phyloP scores from a whole-genome alignment of 1,284 basidiomycete species.

The Amylostereum chailletii region DNA sequence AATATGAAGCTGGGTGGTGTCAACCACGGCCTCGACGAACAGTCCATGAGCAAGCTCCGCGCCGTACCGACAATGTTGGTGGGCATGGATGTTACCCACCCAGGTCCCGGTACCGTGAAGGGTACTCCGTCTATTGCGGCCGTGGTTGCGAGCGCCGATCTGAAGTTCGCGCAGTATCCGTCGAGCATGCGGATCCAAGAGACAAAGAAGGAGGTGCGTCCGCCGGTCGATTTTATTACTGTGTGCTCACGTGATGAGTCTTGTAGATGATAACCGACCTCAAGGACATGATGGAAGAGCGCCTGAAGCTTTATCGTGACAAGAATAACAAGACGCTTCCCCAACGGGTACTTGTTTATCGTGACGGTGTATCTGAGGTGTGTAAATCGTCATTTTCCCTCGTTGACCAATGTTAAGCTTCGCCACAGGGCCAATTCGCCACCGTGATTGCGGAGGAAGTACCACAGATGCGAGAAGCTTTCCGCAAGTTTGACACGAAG shows the following conservation, averaged over 20 bases:
- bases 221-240: background rate
- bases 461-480: conserved; percentile 55
- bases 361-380: conserved; percentile 73
- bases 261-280: conserved; percentile 21
- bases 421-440: conserved; percentile 57
- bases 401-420: conserved; percentile 1
- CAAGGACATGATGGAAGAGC: conserved; percentile 56
- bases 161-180: conserved; percentile 59
- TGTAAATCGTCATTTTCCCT: conserved; percentile 6
- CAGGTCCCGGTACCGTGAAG: conserved; percentile 54
- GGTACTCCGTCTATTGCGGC: conserved; percentile 74
- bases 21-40: conserved; percentile 54
- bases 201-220: conserved; percentile 59
- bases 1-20: conserved; percentile 77
- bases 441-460: conserved; percentile 59
- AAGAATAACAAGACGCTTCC: conserved; percentile 43
- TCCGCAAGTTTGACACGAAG: conserved; percentile 39
- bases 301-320: conserved; percentile 43
- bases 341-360: conserved; percentile 60
- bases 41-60: conserved; percentile 46
- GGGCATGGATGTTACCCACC: conserved; percentile 80
- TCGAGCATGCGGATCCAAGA: conserved; percentile 66
- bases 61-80: conserved; percentile 63
- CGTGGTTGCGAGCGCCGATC: conserved; percentile 66
- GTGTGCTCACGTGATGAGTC: background rate